Evolutionary conservation across 2,329 filamentous ascomycete genomes (phyloP).

Genomic region (Dactylella cylindrospora): DNA sequence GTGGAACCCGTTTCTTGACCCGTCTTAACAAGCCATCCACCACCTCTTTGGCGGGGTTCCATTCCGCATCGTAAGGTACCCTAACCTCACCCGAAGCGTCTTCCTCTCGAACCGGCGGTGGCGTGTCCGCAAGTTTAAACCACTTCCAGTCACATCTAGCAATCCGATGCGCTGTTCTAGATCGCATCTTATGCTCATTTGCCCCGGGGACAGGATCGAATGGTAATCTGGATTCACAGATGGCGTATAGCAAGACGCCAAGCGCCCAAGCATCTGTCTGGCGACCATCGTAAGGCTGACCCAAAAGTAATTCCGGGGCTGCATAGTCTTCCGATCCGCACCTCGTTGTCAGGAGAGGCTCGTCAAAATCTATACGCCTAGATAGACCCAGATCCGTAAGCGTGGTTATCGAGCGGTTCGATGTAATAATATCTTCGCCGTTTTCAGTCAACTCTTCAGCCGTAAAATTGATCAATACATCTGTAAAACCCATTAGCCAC

Average conservation of each 20-base stretch:
- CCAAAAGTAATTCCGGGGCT: slow-evolving; percentile 92
- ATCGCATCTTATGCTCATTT: slow-evolving; percentile 73
- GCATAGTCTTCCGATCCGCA: slow-evolving; percentile 98
- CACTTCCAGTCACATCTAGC: slow-evolving; percentile 94
- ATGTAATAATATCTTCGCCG: slow-evolving; percentile 64
- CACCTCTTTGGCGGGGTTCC: slow-evolving; percentile 74
- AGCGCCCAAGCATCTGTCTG: slow-evolving; percentile 93
- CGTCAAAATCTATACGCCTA: slow-evolving; percentile 72
- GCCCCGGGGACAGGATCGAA: slow-evolving; percentile 86
- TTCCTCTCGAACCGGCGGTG: slow-evolving; percentile 59
- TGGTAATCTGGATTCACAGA: slow-evolving; percentile 87
- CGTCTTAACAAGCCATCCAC: slow-evolving; percentile 84
- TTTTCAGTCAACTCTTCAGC: slow-evolving; percentile 60
- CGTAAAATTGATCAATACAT: slow-evolving; percentile 86
- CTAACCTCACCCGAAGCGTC: slow-evolving; percentile 71
- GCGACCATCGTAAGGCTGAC: slow-evolving; percentile 89
- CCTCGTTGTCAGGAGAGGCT: slow-evolving; percentile 85
- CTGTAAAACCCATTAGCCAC: slow-evolving; percentile 54
- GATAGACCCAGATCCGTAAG: slow-evolving; percentile 90
- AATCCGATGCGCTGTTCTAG: slow-evolving; percentile 87
- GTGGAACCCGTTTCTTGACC: slow-evolving; percentile 72
- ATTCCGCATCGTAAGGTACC: slow-evolving; percentile 64
- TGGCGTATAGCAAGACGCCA: slow-evolving; percentile 86
- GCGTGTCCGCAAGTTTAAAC: slow-evolving; percentile 60
- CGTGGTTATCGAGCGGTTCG: slow-evolving; percentile 80